These are phyloP conservation scores for Mortierella claussenii DNA, from an alignment of 192 early-diverging fungal species.

Conservation along the genomic window DNA sequence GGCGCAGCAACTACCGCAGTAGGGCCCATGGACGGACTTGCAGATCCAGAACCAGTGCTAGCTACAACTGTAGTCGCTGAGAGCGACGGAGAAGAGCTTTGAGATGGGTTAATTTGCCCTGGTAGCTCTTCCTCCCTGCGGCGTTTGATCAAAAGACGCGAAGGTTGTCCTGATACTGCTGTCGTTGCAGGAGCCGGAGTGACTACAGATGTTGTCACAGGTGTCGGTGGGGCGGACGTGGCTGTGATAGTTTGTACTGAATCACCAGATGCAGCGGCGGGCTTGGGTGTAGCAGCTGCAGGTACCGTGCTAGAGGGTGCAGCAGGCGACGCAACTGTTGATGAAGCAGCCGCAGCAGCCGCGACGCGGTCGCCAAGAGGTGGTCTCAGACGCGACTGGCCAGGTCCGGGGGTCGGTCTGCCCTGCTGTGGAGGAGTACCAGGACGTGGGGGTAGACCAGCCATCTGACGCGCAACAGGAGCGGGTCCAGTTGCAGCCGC, in stretches of 20 bases:
- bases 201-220: neutral
- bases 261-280: neutral
- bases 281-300: neutral
- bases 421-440: neutral
- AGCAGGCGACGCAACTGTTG: conserved; percentile 1
- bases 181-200: neutral
- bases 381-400: conserved; percentile 38
- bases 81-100: conserved; percentile 2
- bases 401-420: conserved; percentile 1
- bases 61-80: neutral
- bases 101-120: conserved; percentile 6
- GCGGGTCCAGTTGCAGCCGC: neutral
- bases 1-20: conserved; percentile 5
- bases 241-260: neutral
- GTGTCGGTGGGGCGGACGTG: neutral
- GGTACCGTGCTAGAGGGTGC: conserved; percentile 2
- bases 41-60: conserved; percentile 27
- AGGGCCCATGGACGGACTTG: conserved; percentile 27
- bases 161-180: conserved; percentile 8
- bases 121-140: conserved; percentile 38
- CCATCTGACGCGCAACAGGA: conserved; percentile 6
- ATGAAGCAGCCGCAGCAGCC: conserved; percentile 6
- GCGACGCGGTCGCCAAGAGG: conserved; percentile 29
- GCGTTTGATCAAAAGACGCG: conserved; percentile 31
- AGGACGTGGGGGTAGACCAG: conserved; percentile 30